Conservation (phyloP, 805 yeast species). For the Limtongia smithiae region DNA sequence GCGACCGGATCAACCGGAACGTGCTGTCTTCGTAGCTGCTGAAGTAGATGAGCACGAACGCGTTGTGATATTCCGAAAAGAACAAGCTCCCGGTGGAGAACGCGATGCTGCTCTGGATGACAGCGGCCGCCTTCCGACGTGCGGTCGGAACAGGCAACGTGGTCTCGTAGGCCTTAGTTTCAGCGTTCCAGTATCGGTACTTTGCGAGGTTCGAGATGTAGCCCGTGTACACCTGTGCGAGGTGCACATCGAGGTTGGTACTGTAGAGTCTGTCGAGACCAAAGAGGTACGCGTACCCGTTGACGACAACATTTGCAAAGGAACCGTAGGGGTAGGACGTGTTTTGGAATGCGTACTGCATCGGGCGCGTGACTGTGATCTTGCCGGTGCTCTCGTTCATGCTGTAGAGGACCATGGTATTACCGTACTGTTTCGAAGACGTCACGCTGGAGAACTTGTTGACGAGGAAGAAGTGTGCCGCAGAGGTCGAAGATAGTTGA, state of each 20-base stretch:
- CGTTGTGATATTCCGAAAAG: slow-evolving; percentile 26
- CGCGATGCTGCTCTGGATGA: slow-evolving; percentile 16
- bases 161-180: slow-evolving; percentile 7
- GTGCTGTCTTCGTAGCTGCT: slow-evolving; percentile 23
- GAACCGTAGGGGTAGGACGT: slow-evolving; percentile 20
- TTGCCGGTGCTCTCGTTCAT: slow-evolving; percentile 7
- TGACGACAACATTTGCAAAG: slow-evolving; percentile 23
- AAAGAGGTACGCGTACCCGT: slow-evolving; percentile 21
- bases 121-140: slow-evolving; percentile 20
- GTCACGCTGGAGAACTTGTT: slow-evolving; percentile 5
- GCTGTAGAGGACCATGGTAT: slow-evolving; percentile 12
- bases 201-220: neutral
- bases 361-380: slow-evolving; percentile 9
- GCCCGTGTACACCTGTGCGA: slow-evolving; percentile 18
- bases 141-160: slow-evolving; percentile 20
- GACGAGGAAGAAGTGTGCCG: slow-evolving; percentile 17
- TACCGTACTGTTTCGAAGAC: slow-evolving; percentile 7
- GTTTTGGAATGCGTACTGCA: slow-evolving; percentile 3
- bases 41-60: slow-evolving; percentile 19
- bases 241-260: slow-evolving; percentile 23
- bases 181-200: slow-evolving; percentile 22
- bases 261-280: slow-evolving; percentile 17
- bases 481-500: slow-evolving; percentile 6
- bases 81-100: slow-evolving; percentile 24
- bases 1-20: slow-evolving; percentile 11